Conservation (phyloP, 1,284 basidiomycete genomes). For the Heterobasidion occidentale region DNA sequence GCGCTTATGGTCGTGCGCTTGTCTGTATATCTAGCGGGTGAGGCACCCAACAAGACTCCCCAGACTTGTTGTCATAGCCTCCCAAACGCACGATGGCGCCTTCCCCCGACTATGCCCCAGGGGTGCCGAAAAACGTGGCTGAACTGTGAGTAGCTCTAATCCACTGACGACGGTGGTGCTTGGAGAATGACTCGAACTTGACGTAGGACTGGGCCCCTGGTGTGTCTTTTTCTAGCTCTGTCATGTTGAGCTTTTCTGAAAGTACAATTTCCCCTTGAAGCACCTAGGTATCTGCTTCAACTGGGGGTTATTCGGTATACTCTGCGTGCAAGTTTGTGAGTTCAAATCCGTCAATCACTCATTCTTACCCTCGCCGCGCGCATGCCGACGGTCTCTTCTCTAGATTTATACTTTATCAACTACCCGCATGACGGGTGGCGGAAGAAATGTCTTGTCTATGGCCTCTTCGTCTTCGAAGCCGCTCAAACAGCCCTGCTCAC, state of each 20-base stretch:
- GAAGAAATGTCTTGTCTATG: slow-evolving; percentile 14
- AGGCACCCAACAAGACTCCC: no score
- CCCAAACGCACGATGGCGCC: neutral
- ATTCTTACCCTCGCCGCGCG: neutral
- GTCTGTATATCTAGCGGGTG: no score
- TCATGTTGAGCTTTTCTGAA: no score
- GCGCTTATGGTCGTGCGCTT: no score
- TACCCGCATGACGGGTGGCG: slow-evolving; percentile 15
- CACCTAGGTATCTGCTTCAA: slow-evolving; percentile 4
- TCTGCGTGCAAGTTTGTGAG: slow-evolving; percentile 8
- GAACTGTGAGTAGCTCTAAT: neutral
- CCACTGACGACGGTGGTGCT: no score
- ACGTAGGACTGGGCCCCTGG: neutral
- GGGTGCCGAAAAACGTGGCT: neutral
- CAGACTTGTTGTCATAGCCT: no score
- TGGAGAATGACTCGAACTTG: neutral
- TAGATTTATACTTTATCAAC: slow-evolving; percentile 18
- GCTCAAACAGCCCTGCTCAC: slow-evolving; percentile 16
- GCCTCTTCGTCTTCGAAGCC: slow-evolving; percentile 15
- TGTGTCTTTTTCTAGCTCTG: neutral
- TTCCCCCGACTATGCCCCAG: neutral
- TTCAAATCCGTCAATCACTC: neutral
- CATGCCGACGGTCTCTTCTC: neutral
- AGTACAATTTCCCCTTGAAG: neutral
- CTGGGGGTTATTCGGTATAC: slow-evolving; percentile 6